Evolutionary conservation across 352 stramenopile genomes (phyloP).

Genomic region (Aphanomyces stellatus): DNA sequence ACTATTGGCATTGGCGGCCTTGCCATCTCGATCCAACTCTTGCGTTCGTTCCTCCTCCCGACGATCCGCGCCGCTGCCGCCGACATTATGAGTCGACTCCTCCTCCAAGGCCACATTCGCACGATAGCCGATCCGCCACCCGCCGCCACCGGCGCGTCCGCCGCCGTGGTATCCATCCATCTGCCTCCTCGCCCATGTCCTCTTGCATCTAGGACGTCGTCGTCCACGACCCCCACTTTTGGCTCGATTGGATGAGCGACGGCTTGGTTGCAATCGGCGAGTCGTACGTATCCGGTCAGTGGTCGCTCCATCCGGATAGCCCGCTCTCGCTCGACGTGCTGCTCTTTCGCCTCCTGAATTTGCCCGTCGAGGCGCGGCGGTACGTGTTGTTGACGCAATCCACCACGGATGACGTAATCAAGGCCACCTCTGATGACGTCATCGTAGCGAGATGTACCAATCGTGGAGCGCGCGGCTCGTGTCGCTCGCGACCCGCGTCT

Average conservation of each 20-base stretch:
- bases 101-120: conserved; percentile 50
- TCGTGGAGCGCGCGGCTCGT: conserved; percentile 74
- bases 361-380: conserved; percentile 68
- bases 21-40: conserved; percentile 50
- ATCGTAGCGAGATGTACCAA: conserved; percentile 58
- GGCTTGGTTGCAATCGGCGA: conserved; percentile 75
- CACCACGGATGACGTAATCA: neutral
- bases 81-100: conserved; percentile 60
- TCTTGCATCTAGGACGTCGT: conserved; percentile 50
- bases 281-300: conserved; percentile 71
- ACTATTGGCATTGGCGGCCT: conserved; percentile 50
- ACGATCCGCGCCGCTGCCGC: conserved; percentile 60
- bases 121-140: too few relatives aligned
- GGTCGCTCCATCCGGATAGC: conserved; percentile 36
- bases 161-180: too few relatives aligned
- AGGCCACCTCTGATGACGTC: neutral
- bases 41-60: conserved; percentile 62
- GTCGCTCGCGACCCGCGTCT: conserved; percentile 56
- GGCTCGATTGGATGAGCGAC: conserved; percentile 83
- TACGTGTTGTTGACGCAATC: neutral
- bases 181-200: neutral
- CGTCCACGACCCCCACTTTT: conserved; percentile 67
- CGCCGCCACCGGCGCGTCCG: too few relatives aligned
- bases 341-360: conserved; percentile 62
- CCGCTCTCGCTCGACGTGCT: conserved; percentile 53